A percentile compares a stretch with the other conserved stretches of the same genome.
Evolutionary conservation across 1,284 basidiomycete species (phyloP).

Genomic region (Puccinia hordei): DNA sequence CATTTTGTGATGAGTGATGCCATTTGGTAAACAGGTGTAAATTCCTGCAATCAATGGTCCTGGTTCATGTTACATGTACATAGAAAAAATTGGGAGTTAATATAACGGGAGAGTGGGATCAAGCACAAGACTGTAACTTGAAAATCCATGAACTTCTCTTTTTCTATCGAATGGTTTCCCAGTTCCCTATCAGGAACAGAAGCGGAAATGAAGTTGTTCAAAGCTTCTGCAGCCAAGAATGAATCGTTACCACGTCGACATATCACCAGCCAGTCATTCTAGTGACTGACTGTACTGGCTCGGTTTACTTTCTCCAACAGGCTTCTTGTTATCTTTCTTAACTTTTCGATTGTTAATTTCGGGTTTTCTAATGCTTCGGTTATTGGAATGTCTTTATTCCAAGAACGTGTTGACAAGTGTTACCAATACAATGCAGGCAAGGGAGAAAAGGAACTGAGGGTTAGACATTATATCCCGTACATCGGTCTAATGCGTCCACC

Average conservation of each 20-base stretch:
- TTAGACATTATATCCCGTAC: not conserved
- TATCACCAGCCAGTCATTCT: slow-evolving; percentile 65
- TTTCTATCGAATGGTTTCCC: not conserved
- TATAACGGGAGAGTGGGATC: slow-evolving; percentile 15
- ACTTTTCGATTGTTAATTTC: not conserved
- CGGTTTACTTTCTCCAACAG: not conserved
- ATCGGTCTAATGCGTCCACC: not conserved
- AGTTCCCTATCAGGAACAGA: not conserved
- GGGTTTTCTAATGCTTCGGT: slow-evolving; percentile 14
- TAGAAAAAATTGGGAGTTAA: not conserved
- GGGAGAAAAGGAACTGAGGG: not conserved
- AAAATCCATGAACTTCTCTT: not conserved
- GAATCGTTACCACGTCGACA: slow-evolving; percentile 94
- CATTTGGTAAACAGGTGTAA: too few relatives aligned
- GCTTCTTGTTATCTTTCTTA: not conserved
- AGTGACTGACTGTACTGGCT: slow-evolving; percentile 53
- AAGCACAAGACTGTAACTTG: not conserved
- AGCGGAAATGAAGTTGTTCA: not conserved
- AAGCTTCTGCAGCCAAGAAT: slow-evolving; percentile 69
- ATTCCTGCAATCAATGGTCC: too few relatives aligned
- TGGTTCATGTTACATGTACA: too few relatives aligned
- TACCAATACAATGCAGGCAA: not conserved
- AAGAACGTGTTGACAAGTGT: not conserved
- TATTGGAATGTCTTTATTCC: slow-evolving; percentile 30
- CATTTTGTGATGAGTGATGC: too few relatives aligned